Base-by-base conservation (phyloP, 768 basidiomycete species). In the Boletus rubescentipes region DNA sequence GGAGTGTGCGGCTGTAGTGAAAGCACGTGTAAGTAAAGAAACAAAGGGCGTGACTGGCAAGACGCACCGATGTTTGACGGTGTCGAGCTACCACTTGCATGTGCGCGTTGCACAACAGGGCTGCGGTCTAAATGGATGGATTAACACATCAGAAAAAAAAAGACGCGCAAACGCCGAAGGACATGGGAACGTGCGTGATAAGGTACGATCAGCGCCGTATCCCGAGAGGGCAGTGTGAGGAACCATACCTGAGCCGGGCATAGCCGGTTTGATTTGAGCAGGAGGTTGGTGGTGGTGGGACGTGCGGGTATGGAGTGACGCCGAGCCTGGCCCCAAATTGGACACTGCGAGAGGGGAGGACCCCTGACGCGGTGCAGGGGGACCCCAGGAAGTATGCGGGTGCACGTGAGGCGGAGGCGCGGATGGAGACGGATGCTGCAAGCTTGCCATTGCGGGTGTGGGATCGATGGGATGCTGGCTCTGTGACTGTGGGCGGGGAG, bases 401-500 rank as follows among this genome's bases (percentile, higher is more conserved):
- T 60, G 69, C 67, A 68, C 66, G 67, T 68, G 67, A 64, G 67
- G 61, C 2, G 62, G 54, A 30, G 67, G 67, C n/a, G 56, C 60
- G 35, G 65, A 58, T 29, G 67, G 65, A 32, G 67, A 65, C 31
- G 68, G 68, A 49, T 71, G 68, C 12, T 69, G 68, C 3, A 69
- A 31, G 41, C 70, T 71, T 4, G 68, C 68, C 70, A 71, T 69
- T 32, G 68, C 66, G 14, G 69, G 65, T 9, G 60, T 66, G 30
- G 61, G 52, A 57, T 69, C 65, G 60, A 66, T 64, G 39, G 66
- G 36, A 8, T 65, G 32, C n/a, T 55, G 63, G 53, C 62, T 67
- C 64, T 71, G 69, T 2, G 67, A 62, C 10, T 73, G 65, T 56
- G 74, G 42, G 62, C 70, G 48, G 47, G 73, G 34, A 52, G 72